Evolutionary conservation across 2,329 filamentous ascomycete species (phyloP), one percentile per base, ranked within the genome.

Genomic region (Ophiocordyceps camponoti-saundersi): DNA sequence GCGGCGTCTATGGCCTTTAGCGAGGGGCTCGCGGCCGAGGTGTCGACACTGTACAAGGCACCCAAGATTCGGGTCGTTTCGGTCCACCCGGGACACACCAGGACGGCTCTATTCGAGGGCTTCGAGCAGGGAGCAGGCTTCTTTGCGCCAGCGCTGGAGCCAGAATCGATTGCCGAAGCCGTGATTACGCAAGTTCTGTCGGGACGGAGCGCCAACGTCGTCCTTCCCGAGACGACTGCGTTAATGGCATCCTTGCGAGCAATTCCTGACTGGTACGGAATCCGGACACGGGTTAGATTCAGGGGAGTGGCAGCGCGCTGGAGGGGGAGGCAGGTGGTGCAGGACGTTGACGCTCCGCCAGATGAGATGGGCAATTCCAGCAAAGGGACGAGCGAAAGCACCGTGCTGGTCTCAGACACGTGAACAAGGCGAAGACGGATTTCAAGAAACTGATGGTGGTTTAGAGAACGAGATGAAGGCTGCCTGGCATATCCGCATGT

Each of bases 1-100:
- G 73, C 80, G 1, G 80, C 77, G 0, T 73, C 79, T 1, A 58
- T 83, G 21, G 65, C 75, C 3, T 80, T 87, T 59, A 80, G 86
- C 56, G 80, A 87, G 57, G 82, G 73, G 0, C 61, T 83, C 3
- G 64, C 70, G 1, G 67, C 70, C 2, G 79, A 83, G 60, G 61
- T 83, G 44, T 63, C 62, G 36, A 74, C 72, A 6, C 63, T 70
- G 30, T 83, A 85, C 59, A 69, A 74, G 22, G 80, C 80, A 1
- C 73, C 72, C 1, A 71, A 69, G 48, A 75, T 86, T 26, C 70
- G 80, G 45, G 84, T 80, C 5, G 71, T 85, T n/a, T 55, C 79
- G 8, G 71, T 85, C 44, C 77, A 76, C 51, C 80, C 77, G 54
- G 62, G 58, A 32, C 54, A 59, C 59, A 70, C 57, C 56, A 55